phyloP scores from a whole-genome alignment of 1,284 basidiomycete genomes.

The Kalmanozyma brasiliensis region DNA sequence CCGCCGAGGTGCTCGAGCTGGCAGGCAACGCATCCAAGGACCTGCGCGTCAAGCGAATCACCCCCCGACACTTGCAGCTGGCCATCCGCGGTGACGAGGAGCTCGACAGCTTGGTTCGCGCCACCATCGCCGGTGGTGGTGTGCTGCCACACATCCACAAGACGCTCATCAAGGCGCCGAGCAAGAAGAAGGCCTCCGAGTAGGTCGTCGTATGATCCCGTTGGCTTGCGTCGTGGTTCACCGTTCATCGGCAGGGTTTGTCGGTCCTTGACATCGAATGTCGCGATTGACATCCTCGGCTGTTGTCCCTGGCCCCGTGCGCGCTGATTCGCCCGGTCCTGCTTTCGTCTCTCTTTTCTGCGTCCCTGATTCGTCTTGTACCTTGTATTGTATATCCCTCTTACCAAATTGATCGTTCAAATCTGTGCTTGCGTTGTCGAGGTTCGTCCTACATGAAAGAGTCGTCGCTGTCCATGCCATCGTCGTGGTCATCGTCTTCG shows the following conservation, averaged over 20 bases:
- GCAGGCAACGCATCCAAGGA: slow-evolving; percentile 98
- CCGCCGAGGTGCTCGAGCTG: slow-evolving; percentile 88
- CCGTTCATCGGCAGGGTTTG: too few relatives aligned
- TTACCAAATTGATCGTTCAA: slow-evolving; percentile 9
- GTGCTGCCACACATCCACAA: slow-evolving; percentile 97
- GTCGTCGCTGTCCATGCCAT: slow-evolving; percentile 56
- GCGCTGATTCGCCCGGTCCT: slow-evolving; percentile 5
- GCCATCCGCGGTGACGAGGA: slow-evolving; percentile 97
- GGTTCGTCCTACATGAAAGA: slow-evolving; percentile 58
- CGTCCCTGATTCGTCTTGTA: slow-evolving; percentile 30
- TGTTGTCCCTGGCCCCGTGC: not conserved
- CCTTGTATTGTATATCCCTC: slow-evolving; percentile 40
- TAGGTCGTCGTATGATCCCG: not conserved
- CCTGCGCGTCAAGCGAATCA: slow-evolving; percentile 94
- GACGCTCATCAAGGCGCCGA: slow-evolving; percentile 66
- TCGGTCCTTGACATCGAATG: too few relatives aligned
- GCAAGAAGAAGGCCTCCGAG: slow-evolving; percentile 51
- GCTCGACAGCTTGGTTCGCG: slow-evolving; percentile 73
- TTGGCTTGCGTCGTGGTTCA: not conserved
- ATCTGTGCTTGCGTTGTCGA: not conserved
- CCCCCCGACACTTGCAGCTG: slow-evolving; percentile 88
- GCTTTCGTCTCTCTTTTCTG: slow-evolving; percentile 21
- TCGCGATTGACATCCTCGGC: too few relatives aligned
- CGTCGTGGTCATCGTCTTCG: slow-evolving; percentile 42
- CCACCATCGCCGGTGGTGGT: slow-evolving; percentile 80